These are phyloP conservation scores for Blumeria graminis DNA, from an alignment of 2,329 filamentous ascomycete species.

Conservation along the genomic window DNA sequence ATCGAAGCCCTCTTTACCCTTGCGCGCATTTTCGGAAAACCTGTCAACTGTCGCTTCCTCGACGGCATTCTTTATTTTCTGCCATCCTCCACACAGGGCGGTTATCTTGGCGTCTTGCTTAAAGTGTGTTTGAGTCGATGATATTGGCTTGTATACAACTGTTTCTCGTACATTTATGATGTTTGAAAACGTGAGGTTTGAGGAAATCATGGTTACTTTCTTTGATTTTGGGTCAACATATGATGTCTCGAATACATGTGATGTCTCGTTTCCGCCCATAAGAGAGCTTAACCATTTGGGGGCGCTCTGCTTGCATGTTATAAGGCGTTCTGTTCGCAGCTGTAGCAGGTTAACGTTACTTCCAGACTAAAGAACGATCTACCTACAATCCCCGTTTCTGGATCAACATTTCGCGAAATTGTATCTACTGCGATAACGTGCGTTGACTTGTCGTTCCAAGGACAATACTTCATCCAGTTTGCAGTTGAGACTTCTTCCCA, in stretches of 20 bases:
- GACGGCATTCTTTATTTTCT: slow-evolving; percentile 87
- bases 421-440: slow-evolving; percentile 95
- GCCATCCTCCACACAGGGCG: slow-evolving; percentile 86
- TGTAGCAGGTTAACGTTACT: slow-evolving; percentile 11
- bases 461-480: slow-evolving; percentile 98
- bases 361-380: slow-evolving; percentile 6
- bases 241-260: slow-evolving; percentile 81
- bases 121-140: slow-evolving; percentile 46
- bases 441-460: slow-evolving; percentile 96
- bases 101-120: slow-evolving; percentile 80
- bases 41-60: slow-evolving; percentile 75
- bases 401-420: slow-evolving; percentile 44
- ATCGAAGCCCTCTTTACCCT: slow-evolving; percentile 87
- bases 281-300: slow-evolving; percentile 63
- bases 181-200: slow-evolving; percentile 83
- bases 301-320: slow-evolving; percentile 37
- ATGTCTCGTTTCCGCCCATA: slow-evolving; percentile 57
- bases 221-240: slow-evolving; percentile 70
- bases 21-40: slow-evolving; percentile 77
- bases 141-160: slow-evolving; percentile 51
- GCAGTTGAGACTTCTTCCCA: slow-evolving; percentile 95
- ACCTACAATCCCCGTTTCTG: slow-evolving; percentile 39
- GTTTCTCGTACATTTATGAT: slow-evolving; percentile 83
- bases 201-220: slow-evolving; percentile 89
- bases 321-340: slow-evolving; percentile 47